Evolutionary conservation across 768 basidiomycete genomes (phyloP), one percentile per base, ranked within the genome.

Genomic region (Mycena kentingensis): DNA sequence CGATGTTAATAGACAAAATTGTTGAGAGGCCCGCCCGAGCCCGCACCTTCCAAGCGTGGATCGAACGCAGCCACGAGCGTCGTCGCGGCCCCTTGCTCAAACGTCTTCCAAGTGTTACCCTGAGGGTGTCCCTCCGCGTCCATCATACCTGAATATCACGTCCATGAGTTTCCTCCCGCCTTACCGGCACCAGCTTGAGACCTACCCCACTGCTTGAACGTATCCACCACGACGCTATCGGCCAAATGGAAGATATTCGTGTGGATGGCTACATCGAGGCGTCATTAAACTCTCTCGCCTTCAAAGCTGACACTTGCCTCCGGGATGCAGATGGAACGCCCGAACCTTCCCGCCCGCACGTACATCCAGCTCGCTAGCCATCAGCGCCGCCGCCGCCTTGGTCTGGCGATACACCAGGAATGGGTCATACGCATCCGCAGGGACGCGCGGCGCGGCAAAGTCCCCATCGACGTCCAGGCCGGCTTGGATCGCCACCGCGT

Each of bases 71-170:
- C n/a, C n/a, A n/a, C n/a, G n/a, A n/a, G n/a, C n/a, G n/a, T n/a
- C 53, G 53, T 44, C 10, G 53, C 53, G 19, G 53, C 53, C 8
- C 53, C 52, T 26, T 54, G 26, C 3, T 36, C 37, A 34, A 54
- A 48, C 1, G 52, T 48, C 52, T 48, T 54, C 53, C 53, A 54
- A 19, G n/a, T 5, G 15, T 25, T 19, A 16, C 19, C 18, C 18
- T 18, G 4, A 5, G 38, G 21, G 46, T n/a, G 32, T 1, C 39
- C 46, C 21, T 43, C 7, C 1, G n/a, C n/a, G n/a, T n/a, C 46
- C 46, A 19, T 54, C 37, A 13, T 19, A 7, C 25, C 32, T 26
- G 1, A 54, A 16, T n/a, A 49, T 34, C 15, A n/a, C n/a, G n/a
- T n/a, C n/a, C n/a, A n/a, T n/a, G n/a, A n/a, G n/a, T n/a, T n/a